Conservation (phyloP, 345 rosid genomes). For the Euphorbia tirucalli region DNA sequence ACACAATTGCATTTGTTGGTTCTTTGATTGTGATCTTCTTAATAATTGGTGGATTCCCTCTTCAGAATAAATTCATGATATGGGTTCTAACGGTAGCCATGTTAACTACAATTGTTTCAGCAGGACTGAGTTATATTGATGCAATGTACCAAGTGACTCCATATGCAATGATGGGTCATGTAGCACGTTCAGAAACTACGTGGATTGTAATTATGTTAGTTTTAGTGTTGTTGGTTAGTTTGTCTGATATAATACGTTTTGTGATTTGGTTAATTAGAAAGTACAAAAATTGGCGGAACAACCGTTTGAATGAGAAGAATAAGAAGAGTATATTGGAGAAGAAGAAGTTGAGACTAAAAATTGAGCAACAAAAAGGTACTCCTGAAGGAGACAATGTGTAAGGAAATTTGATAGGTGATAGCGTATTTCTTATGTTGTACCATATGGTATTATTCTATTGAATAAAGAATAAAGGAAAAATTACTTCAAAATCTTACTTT, state of each 20-base stretch:
- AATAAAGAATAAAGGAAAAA: too few species aligned
- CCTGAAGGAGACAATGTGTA: too few species aligned
- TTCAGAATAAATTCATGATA: not conserved
- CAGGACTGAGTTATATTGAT: not conserved
- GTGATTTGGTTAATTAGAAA: not conserved
- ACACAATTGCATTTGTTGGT: not conserved
- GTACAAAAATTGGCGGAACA: not conserved
- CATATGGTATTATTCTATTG: too few species aligned
- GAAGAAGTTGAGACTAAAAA: too few species aligned
- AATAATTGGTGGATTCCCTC: too few species aligned
- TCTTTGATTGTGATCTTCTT: constrained; percentile 7
- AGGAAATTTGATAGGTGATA: too few species aligned
- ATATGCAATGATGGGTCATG: too few species aligned
- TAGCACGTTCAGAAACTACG: not conserved
- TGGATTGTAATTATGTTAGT: not conserved
- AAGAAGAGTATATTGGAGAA: too few species aligned
- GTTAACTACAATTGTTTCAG: not conserved
- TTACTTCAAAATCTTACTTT: too few species aligned
- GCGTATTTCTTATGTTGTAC: too few species aligned
- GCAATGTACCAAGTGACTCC: not conserved
- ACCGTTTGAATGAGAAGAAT: too few species aligned
- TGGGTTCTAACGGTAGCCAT: not conserved
- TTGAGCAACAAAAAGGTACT: too few species aligned
- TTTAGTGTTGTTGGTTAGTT: not conserved
- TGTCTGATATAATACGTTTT: not conserved